phyloP scores from a whole-genome alignment of 306 rosid genomes.

The Lathyrus oleraceus region DNA sequence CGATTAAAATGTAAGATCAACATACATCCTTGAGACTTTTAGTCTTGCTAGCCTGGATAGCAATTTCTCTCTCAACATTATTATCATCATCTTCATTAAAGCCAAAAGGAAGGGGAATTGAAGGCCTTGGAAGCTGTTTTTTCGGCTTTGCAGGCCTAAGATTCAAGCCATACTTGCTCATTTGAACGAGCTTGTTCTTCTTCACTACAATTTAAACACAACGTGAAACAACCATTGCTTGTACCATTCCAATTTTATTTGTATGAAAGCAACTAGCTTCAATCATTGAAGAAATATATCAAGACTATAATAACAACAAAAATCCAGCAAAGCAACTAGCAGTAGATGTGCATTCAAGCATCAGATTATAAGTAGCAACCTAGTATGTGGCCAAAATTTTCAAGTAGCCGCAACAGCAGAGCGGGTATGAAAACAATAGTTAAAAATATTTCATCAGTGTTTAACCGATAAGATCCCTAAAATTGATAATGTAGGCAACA shows the following conservation, averaged over 20 bases:
- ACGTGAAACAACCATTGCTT: neutral
- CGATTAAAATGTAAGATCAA: constrained; percentile 11
- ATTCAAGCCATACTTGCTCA: constrained; percentile 90
- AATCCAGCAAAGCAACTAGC: neutral
- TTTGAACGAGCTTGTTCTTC: constrained; percentile 31
- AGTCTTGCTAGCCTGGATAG: constrained; percentile 81
- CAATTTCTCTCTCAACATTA: constrained; percentile 79
- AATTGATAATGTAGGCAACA: neutral
- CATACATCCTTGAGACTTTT: constrained; percentile 73
- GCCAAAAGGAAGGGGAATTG: constrained; percentile 56
- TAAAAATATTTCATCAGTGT: neutral
- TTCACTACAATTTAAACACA: constrained; percentile 27
- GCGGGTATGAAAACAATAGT: neutral
- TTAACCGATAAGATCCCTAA: neutral
- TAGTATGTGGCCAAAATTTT: neutral
- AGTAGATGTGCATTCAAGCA: constrained; percentile 10
- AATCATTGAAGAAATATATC: neutral
- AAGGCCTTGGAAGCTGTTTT: constrained; percentile 57
- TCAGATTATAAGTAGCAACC: neutral
- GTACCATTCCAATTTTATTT: constrained; percentile 17
- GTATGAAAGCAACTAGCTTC: neutral
- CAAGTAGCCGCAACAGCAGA: neutral
- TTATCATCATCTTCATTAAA: constrained; percentile 68
- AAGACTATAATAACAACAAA: neutral
- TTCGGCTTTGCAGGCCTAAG: constrained; percentile 63